A percentile compares a stretch with the other conserved stretches of the same genome.
Evolutionary conservation across 2,329 filamentous ascomycete genomes (phyloP).

Genomic region (Grosmannia serpens): DNA sequence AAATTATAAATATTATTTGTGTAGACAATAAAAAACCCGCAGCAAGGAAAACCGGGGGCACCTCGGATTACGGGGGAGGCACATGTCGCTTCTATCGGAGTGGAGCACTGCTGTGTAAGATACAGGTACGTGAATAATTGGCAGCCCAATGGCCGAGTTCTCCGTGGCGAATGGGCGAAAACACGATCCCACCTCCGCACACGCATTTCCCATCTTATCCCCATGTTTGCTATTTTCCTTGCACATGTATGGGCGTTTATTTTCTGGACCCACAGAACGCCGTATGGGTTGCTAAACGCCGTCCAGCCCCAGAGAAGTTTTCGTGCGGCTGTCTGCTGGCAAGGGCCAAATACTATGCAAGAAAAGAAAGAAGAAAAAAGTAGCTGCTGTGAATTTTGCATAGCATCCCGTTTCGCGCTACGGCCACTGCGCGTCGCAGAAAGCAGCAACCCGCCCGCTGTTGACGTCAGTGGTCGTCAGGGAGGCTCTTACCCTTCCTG

Average conservation of each 20-base stretch:
- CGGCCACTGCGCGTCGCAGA: background rate
- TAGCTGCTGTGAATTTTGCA: background rate
- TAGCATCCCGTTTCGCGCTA: background rate
- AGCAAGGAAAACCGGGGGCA: background rate
- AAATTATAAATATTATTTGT: constrained; percentile 3
- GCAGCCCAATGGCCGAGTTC: background rate
- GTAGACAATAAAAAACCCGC: constrained; percentile 1
- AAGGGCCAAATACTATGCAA: too few relatives aligned
- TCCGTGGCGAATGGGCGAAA: constrained; percentile 1
- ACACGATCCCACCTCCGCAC: background rate
- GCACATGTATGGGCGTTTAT: background rate
- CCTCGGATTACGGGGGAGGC: constrained; percentile 1
- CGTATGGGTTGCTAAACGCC: background rate
- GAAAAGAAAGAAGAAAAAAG: background rate
- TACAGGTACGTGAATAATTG: background rate
- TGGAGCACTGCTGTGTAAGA: background rate
- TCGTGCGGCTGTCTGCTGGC: too few relatives aligned
- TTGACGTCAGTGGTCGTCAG: background rate
- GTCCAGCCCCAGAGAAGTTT: background rate
- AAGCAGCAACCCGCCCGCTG: background rate
- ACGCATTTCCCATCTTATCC: background rate
- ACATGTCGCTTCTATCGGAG: background rate
- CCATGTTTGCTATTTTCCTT: background rate
- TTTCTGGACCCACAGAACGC: background rate
- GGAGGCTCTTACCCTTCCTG: background rate